phyloP scores from a whole-genome alignment of 495 filamentous ascomycete species.

The Aspergillus biplanus region DNA sequence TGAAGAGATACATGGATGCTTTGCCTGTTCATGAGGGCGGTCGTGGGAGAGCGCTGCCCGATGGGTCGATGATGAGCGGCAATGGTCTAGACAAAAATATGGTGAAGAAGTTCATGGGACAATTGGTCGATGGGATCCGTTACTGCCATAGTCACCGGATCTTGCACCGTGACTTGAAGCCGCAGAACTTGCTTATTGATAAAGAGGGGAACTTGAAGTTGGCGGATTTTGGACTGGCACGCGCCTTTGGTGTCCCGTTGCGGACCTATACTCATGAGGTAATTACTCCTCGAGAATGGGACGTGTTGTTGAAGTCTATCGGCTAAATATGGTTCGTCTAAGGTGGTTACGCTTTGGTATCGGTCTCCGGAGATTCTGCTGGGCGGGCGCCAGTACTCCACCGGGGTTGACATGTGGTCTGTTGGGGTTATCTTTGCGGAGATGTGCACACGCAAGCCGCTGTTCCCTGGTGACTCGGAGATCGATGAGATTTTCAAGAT shows the following conservation, averaged over 20 bases:
- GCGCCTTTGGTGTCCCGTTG: slow-evolving; percentile 94
- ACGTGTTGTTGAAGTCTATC: neutral
- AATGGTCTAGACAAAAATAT: slow-evolving; percentile 84
- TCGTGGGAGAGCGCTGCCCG: slow-evolving; percentile 83
- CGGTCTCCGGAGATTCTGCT: slow-evolving; percentile 97
- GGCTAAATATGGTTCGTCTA: neutral
- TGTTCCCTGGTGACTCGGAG: slow-evolving; percentile 97
- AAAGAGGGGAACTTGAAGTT: slow-evolving; percentile 95
- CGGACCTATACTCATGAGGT: slow-evolving; percentile 97
- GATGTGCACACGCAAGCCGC: slow-evolving; percentile 98
- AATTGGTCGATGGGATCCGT: slow-evolving; percentile 85
- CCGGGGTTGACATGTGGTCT: slow-evolving; percentile 99
- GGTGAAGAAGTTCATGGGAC: slow-evolving; percentile 97
- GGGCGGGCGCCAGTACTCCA: slow-evolving; percentile 95
- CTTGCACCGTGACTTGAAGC: slow-evolving; percentile 95
- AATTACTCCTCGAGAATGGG: too few relatives aligned
- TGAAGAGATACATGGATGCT: slow-evolving; percentile 99
- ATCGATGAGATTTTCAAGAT: slow-evolving; percentile 99
- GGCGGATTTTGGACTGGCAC: slow-evolving; percentile 94
- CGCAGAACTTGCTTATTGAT: slow-evolving; percentile 95
- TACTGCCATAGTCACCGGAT: slow-evolving; percentile 97
- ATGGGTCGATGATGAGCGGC: slow-evolving; percentile 69
- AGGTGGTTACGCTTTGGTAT: slow-evolving; percentile 98
- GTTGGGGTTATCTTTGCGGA: slow-evolving; percentile 98
- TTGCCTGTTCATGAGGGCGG: slow-evolving; percentile 89